Conservation (phyloP, 1,284 basidiomycete species). For the Cerioporus squamosus region DNA sequence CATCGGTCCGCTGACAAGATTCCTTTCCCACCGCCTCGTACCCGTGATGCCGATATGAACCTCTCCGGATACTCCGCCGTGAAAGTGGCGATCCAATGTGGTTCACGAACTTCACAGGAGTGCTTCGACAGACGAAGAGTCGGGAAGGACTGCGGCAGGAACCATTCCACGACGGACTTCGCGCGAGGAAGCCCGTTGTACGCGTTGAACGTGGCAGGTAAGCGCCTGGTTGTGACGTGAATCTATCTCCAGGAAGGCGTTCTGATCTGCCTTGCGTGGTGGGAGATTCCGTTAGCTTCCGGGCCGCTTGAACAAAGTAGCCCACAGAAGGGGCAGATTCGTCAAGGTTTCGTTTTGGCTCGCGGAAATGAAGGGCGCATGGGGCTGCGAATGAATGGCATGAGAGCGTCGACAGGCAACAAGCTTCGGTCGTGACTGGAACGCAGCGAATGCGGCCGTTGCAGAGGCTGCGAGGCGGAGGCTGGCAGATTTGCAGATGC, state of each 20-base stretch:
- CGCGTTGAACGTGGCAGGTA: neutral
- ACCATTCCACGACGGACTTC: neutral
- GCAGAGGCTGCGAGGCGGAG: neutral
- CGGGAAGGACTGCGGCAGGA: too few species aligned
- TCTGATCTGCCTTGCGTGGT: conserved; percentile 13
- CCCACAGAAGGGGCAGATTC: conserved; percentile 5
- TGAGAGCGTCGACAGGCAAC: conserved; percentile 8
- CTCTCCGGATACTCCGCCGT: too few species aligned
- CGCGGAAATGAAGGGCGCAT: conserved; percentile 5
- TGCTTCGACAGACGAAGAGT: too few species aligned
- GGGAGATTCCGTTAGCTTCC: neutral
- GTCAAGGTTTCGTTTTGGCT: conserved; percentile 2
- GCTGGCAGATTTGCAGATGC: neutral
- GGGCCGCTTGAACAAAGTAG: conserved; percentile 19
- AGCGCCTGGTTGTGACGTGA: neutral
- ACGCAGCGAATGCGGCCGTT: neutral
- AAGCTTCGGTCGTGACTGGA: conserved; percentile 6
- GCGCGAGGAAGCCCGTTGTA: neutral
- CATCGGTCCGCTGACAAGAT: too few species aligned
- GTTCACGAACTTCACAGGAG: too few species aligned
- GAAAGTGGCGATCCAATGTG: too few species aligned
- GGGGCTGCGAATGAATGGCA: conserved; percentile 7
- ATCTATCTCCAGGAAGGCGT: conserved; percentile 9
- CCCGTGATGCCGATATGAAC: too few species aligned
- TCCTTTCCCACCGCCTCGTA: too few species aligned